Conservation (phyloP, 441 rosid species). For the Corymbia citriodora region DNA sequence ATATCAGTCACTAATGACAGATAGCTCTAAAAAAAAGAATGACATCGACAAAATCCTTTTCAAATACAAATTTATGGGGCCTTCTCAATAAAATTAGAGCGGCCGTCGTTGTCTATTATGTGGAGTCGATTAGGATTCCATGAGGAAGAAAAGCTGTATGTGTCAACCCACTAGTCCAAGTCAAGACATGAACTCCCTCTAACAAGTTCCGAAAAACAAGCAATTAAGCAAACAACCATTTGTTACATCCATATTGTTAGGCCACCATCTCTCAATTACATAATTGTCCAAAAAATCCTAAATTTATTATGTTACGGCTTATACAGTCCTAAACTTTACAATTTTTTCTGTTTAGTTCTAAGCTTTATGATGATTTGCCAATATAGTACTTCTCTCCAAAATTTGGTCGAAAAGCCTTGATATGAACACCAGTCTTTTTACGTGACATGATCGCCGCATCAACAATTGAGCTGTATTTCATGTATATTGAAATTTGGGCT, state of each 20-base stretch:
- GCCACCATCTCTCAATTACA: background rate
- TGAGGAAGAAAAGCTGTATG: background rate
- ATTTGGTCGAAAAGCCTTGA: too few species aligned
- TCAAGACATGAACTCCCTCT: background rate
- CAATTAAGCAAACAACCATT: background rate
- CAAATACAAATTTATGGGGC: background rate
- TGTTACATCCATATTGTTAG: background rate
- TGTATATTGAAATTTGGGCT: background rate
- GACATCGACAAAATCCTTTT: background rate
- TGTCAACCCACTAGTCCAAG: background rate
- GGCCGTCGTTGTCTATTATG: background rate
- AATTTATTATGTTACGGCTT: fast-evolving
- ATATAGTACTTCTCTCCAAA: fast-evolving
- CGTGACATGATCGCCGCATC: fast-evolving
- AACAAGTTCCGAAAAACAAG: background rate
- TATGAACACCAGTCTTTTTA: fast-evolving
- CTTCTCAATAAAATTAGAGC: background rate
- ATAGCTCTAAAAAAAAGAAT: background rate
- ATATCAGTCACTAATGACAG: background rate
- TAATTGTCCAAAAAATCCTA: background rate
- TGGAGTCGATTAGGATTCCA: background rate
- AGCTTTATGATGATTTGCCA: background rate
- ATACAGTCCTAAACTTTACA: background rate
- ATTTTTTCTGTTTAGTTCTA: background rate
- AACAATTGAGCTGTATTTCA: background rate